Evolutionary conservation across 2,329 filamentous ascomycete species (phyloP).

Genomic region (Penicillium sumatraense): DNA sequence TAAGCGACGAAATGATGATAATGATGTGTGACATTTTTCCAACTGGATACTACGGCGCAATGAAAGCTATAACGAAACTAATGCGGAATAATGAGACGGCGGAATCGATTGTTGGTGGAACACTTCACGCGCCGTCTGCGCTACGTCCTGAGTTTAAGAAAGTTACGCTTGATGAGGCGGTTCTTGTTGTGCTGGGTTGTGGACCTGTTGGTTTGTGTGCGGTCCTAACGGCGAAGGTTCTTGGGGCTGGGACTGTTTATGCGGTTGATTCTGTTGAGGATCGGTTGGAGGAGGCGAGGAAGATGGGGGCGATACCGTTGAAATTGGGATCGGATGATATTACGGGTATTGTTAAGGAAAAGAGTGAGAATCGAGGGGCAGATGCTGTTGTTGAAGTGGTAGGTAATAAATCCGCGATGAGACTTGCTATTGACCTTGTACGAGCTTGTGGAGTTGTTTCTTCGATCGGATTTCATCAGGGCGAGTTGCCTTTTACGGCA

Average conservation of each 20-base stretch:
- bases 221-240: slow-evolving; percentile 69
- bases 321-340: slow-evolving; percentile 70
- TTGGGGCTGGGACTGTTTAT: slow-evolving; percentile 68
- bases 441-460: slow-evolving; percentile 48
- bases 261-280: slow-evolving; percentile 75
- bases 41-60: slow-evolving; percentile 65
- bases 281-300: slow-evolving; percentile 69
- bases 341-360: slow-evolving; percentile 67
- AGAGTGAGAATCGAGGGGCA: slow-evolving; percentile 75
- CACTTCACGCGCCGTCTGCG: neutral
- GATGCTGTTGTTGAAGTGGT: slow-evolving; percentile 79
- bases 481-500: neutral
- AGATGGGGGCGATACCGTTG: slow-evolving; percentile 75
- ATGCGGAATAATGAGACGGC: slow-evolving; percentile 1
- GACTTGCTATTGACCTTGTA: slow-evolving; percentile 68
- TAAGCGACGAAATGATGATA: slow-evolving; percentile 71
- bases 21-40: slow-evolving; percentile 90
- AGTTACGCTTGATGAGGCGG: slow-evolving; percentile 18
- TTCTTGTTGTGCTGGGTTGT: slow-evolving; percentile 67
- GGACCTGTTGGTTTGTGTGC: slow-evolving; percentile 82
- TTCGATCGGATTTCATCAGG: slow-evolving; percentile 1
- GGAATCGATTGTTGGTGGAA: neutral
- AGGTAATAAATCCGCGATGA: slow-evolving; percentile 66
- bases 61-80: slow-evolving; percentile 5
- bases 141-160: slow-evolving; percentile 66